phyloP scores from a whole-genome alignment of 768 basidiomycete species.

The Dentipellis sp. region DNA sequence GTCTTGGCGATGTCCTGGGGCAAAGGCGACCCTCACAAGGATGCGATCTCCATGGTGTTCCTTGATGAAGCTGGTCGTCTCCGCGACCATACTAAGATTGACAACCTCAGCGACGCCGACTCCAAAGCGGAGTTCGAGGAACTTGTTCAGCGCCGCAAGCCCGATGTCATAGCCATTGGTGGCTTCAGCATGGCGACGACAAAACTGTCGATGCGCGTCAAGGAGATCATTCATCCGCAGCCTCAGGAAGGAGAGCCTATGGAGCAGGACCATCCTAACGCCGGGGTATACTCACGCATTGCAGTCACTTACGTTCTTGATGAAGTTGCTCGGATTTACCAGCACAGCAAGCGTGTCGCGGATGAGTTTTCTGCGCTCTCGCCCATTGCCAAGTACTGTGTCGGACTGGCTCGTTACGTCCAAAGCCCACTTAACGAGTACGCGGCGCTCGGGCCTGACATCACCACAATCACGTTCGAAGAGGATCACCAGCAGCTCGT shows the following conservation, averaged over 20 bases:
- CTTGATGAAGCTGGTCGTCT: constrained; percentile 84
- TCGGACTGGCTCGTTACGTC: constrained; percentile 86
- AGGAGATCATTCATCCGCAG: constrained; percentile 35
- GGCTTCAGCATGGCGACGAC: constrained; percentile 81
- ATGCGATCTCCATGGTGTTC: constrained; percentile 78
- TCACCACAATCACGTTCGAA: constrained; percentile 75
- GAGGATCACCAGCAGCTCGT: constrained; percentile 83
- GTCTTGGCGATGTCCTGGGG: constrained; percentile 94
- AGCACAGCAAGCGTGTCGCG: constrained; percentile 77
- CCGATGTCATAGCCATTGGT: constrained; percentile 83
- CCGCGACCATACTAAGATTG: constrained; percentile 84
- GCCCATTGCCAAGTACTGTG: constrained; percentile 79
- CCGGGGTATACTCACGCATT: constrained; percentile 38
- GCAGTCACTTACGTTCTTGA: constrained; percentile 82
- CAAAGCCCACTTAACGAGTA: constrained; percentile 95
- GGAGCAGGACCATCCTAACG: constrained; percentile 5
- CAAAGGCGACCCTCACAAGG: constrained; percentile 87
- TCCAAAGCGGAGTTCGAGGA: constrained; percentile 69
- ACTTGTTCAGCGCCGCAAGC: constrained; percentile 72
- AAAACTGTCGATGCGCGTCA: constrained; percentile 57
- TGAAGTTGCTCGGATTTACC: constrained; percentile 89
- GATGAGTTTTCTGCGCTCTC: constrained; percentile 79
- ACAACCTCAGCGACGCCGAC: constrained; percentile 71
- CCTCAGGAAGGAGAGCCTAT: constrained; percentile 1
- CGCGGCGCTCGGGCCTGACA: constrained; percentile 79